These are phyloP conservation scores for Diaporthe destruens DNA, from an alignment of 2,329 filamentous ascomycete species.

Conservation along the genomic window DNA sequence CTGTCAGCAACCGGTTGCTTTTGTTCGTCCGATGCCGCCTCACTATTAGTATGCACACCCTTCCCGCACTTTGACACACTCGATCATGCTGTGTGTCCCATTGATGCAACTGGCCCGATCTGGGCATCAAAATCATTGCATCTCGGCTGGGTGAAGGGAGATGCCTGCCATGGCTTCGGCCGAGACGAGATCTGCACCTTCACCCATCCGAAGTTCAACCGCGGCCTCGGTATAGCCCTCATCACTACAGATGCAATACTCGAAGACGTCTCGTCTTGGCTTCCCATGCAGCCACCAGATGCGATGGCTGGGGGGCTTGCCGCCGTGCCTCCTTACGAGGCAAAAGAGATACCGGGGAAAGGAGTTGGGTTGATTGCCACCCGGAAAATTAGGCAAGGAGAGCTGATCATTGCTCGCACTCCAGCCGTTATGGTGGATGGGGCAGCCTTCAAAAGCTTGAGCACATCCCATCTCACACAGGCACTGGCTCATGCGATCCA, in stretches of 20 bases:
- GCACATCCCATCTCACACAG: constrained; percentile 4
- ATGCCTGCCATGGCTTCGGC: constrained; percentile 28
- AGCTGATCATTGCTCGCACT: constrained; percentile 28
- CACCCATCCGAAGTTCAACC: constrained; percentile 24
- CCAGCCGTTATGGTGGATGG: constrained; percentile 33
- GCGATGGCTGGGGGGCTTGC: background rate
- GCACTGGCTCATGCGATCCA: constrained; percentile 18
- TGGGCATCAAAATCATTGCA: background rate
- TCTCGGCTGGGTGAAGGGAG: constrained; percentile 8
- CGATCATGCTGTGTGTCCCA: constrained; percentile 24
- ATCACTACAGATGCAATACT: constrained; percentile 22
- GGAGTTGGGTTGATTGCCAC: constrained; percentile 30
- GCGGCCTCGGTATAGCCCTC: constrained; percentile 29
- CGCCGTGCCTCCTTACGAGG: constrained; percentile 11
- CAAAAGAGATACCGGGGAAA: constrained; percentile 17
- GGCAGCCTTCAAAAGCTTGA: background rate
- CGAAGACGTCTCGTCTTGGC: constrained; percentile 3
- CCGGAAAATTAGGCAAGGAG: constrained; percentile 19
- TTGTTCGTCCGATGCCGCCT: background rate
- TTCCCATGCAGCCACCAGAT: background rate
- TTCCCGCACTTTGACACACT: constrained; percentile 15
- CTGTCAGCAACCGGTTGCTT: background rate
- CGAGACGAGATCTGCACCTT: constrained; percentile 27
- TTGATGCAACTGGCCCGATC: constrained; percentile 14
- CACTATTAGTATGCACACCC: constrained; percentile 4